Conservation (phyloP, 352 stramenopile species). For the Pythium phragmiticola region DNA sequence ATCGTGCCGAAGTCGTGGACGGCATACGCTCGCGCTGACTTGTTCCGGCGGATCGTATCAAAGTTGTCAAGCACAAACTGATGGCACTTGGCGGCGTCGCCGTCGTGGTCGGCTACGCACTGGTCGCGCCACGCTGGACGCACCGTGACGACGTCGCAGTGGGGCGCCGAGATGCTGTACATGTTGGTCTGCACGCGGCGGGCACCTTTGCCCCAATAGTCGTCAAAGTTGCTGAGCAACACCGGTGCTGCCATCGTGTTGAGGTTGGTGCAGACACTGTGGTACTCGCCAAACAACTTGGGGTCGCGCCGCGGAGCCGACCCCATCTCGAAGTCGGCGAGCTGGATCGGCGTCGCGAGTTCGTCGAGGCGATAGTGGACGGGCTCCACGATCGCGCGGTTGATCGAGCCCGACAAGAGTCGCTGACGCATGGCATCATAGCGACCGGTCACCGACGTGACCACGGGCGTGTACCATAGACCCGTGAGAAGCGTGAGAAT, state of each 20-base stretch:
- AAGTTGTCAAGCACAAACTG: slow-evolving; percentile 53
- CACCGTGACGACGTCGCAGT: slow-evolving; percentile 22
- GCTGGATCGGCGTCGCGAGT: neutral
- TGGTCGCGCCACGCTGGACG: slow-evolving; percentile 16
- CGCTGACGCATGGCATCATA: slow-evolving; percentile 22
- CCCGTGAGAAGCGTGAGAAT: slow-evolving; percentile 20
- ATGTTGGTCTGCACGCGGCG: slow-evolving; percentile 28
- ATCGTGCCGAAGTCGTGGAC: slow-evolving; percentile 37
- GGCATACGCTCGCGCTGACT: slow-evolving; percentile 30
- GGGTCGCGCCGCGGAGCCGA: slow-evolving; percentile 1
- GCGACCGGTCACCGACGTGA: slow-evolving; percentile 1
- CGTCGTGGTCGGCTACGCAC: slow-evolving; percentile 29
- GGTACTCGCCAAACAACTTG: neutral
- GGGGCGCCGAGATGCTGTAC: slow-evolving; percentile 35
- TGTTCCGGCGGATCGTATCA: slow-evolving; percentile 29
- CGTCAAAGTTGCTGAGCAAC: slow-evolving; percentile 29
- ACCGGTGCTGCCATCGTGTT: slow-evolving; percentile 24
- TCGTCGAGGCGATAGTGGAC: slow-evolving; percentile 2
- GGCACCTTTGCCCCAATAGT: slow-evolving; percentile 33
- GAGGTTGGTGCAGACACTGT: slow-evolving; percentile 26
- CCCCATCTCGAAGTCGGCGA: neutral
- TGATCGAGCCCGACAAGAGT: slow-evolving; percentile 20
- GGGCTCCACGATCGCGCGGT: slow-evolving; percentile 8
- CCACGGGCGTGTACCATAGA: slow-evolving; percentile 14
- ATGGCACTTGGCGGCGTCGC: slow-evolving; percentile 39